Evolutionary conservation across 805 yeast species (phyloP).

Genomic region (Wickerhamomyces rabaulensis): DNA sequence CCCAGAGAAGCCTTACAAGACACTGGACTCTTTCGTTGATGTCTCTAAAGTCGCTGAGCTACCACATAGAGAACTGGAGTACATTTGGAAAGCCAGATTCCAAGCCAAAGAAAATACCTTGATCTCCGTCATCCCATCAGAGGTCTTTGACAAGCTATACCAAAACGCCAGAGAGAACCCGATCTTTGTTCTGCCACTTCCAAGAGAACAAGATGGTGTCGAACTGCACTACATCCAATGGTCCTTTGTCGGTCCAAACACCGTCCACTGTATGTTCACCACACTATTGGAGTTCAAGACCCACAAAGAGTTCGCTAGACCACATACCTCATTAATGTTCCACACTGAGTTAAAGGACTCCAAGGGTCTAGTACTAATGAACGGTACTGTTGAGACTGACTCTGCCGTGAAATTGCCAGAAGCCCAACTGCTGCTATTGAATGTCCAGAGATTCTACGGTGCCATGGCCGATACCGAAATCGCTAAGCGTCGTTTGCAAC

Average conservation of each 20-base stretch:
- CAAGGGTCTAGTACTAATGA: constrained; percentile 73
- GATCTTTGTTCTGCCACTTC: constrained; percentile 84
- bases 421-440: constrained; percentile 70
- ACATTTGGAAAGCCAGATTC: constrained; percentile 88
- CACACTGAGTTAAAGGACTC: constrained; percentile 67
- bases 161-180: constrained; percentile 70
- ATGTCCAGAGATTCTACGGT: constrained; percentile 80
- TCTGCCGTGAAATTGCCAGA: constrained; percentile 63
- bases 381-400: constrained; percentile 75
- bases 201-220: constrained; percentile 49
- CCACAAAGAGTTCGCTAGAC: constrained; percentile 88
- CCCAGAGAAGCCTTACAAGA: constrained; percentile 56
- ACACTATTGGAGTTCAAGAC: constrained; percentile 87
- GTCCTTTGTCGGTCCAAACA: constrained; percentile 78
- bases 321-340: constrained; percentile 87
- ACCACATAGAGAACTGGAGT: constrained; percentile 59
- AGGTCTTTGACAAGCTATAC: constrained; percentile 58
- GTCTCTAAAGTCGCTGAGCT: constrained; percentile 57
- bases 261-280: constrained; percentile 86
- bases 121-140: constrained; percentile 56
- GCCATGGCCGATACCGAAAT: constrained; percentile 44
- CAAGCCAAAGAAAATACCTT: constrained; percentile 51
- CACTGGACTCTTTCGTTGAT: constrained; percentile 66
- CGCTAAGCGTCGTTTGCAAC: constrained; percentile 43
- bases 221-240: constrained; percentile 95